Percentiles rank a stretch among this genome's conserved stretches.
Evolutionary conservation across 306 rosid species (phyloP).

Genomic region (Cucurbita argyrosperma): DNA sequence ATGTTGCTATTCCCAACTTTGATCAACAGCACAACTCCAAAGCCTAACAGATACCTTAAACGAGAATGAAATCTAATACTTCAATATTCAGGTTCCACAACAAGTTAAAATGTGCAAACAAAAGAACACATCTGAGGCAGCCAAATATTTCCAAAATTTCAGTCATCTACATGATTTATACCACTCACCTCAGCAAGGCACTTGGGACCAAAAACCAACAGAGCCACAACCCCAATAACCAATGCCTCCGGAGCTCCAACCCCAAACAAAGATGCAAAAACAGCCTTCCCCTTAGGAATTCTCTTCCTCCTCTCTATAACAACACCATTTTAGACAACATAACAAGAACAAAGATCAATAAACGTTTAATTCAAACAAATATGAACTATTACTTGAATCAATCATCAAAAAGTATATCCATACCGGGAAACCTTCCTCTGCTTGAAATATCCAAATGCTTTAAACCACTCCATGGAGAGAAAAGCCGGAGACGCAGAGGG

Average conservation of each 20-base stretch:
- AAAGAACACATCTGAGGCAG: background rate
- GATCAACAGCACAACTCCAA: background rate
- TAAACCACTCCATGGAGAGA: constrained; percentile 74
- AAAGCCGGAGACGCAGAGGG: constrained; percentile 36
- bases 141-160: background rate
- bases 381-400: background rate
- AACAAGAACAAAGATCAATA: background rate
- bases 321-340: background rate
- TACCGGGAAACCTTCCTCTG: constrained; percentile 20
- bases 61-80: background rate
- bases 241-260: constrained; percentile 99
- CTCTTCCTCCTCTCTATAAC: constrained; percentile 46
- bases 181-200: constrained; percentile 97
- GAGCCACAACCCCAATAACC: constrained; percentile 97
- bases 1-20: background rate
- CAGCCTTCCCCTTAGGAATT: constrained; percentile 37
- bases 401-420: background rate
- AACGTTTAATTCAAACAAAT: background rate
- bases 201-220: constrained; percentile 95
- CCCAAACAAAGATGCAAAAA: constrained; percentile 90
- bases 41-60: background rate
- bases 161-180: background rate
- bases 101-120: background rate
- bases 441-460: constrained; percentile 58
- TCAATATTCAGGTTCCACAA: background rate